These are phyloP conservation scores for Thamnidium elegans DNA, from an alignment of 192 early-diverging fungal genomes.

Conservation along the genomic window DNA sequence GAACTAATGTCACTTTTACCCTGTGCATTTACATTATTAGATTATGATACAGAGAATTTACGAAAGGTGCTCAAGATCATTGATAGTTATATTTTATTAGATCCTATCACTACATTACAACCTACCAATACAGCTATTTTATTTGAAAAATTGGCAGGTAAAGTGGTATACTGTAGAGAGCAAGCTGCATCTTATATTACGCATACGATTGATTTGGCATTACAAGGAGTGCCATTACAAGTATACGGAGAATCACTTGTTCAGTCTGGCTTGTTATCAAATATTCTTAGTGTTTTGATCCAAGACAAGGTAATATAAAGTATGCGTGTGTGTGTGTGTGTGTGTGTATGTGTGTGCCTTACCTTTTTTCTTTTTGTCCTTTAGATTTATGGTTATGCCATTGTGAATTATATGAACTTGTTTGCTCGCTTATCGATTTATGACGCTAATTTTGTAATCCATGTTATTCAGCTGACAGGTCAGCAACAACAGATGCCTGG, in stretches of 20 bases:
- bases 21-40: slow-evolving; percentile 59
- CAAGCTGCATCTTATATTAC: slow-evolving; percentile 61
- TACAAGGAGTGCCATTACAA: slow-evolving; percentile 47
- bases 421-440: slow-evolving; percentile 61
- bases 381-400: slow-evolving; percentile 53
- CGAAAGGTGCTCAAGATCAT: slow-evolving; percentile 75
- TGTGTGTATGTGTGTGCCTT: not conserved
- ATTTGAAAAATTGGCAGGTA: not conserved
- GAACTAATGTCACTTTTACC: slow-evolving; percentile 61
- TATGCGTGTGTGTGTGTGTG: not conserved
- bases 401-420: slow-evolving; percentile 61
- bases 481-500: slow-evolving; percentile 38
- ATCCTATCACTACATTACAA: not conserved
- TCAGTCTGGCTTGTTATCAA: slow-evolving; percentile 52
- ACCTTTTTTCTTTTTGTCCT: too few relatives aligned
- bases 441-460: slow-evolving; percentile 52
- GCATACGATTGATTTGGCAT: slow-evolving; percentile 55
- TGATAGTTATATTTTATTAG: slow-evolving; percentile 80
- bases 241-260: slow-evolving; percentile 51
- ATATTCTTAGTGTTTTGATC: slow-evolving; percentile 54
- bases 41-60: slow-evolving; percentile 73
- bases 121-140: not conserved
- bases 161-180: slow-evolving; percentile 51
- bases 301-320: slow-evolving; percentile 43
- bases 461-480: slow-evolving; percentile 44